phyloP scores from a whole-genome alignment of 192 early-diverging fungal genomes.

The Haplosporangium gracile region DNA sequence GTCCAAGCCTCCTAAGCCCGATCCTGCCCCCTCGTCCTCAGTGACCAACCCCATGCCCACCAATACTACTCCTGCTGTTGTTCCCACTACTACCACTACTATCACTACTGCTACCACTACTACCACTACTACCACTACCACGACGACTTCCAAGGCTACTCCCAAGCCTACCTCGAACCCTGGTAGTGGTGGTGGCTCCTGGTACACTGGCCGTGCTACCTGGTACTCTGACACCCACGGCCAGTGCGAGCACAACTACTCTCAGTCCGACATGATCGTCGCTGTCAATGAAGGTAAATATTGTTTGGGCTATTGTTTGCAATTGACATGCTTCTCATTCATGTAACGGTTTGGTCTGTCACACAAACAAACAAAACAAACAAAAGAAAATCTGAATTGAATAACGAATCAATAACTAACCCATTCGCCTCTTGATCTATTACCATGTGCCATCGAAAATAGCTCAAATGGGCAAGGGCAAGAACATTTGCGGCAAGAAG shows the following conservation, averaged over 20 bases:
- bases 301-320: background rate
- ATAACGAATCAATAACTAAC: background rate
- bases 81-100: background rate
- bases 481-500: constrained; percentile 45
- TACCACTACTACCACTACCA: constrained; percentile 8
- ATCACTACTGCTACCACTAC: constrained; percentile 4
- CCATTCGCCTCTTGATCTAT: background rate
- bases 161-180: constrained; percentile 14
- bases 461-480: constrained; percentile 52
- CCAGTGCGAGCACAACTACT: constrained; percentile 45
- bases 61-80: background rate
- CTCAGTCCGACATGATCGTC: constrained; percentile 51
- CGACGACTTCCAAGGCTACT: constrained; percentile 7
- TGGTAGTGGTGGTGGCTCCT: constrained; percentile 17
- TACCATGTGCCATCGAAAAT: background rate
- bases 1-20: constrained; percentile 8
- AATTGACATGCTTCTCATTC: background rate
- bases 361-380: background rate
- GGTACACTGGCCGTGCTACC: constrained; percentile 34
- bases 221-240: constrained; percentile 55
- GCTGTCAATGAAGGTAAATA: constrained; percentile 47
- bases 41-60: background rate
- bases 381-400: background rate
- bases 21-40: background rate
- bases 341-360: background rate